Conservation (phyloP, 2,329 filamentous ascomycete genomes). For the Tolypocladium tropicale region DNA sequence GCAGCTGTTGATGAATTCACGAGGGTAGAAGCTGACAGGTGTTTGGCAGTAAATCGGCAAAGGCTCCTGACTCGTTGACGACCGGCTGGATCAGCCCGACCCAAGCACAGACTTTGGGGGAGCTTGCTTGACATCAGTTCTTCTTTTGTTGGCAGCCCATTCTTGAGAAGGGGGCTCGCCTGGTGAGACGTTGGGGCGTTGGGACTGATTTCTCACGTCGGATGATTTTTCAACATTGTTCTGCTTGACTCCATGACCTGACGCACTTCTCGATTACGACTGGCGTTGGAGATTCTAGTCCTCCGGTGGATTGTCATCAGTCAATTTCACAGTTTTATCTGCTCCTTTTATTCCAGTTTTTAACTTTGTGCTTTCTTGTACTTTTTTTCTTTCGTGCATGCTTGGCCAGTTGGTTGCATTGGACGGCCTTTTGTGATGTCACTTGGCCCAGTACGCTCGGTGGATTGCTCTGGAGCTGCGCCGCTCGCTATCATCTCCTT, state of each 20-base stretch:
- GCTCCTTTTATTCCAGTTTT: constrained; percentile 11
- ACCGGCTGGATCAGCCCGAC: constrained; percentile 1
- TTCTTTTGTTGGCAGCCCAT: constrained; percentile 12
- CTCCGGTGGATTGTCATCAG: constrained; percentile 25
- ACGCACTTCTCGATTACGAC: constrained; percentile 24
- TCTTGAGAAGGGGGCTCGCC: constrained; percentile 8
- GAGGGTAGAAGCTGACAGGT: neutral
- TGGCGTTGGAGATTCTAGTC: constrained; percentile 31
- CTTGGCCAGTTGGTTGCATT: neutral
- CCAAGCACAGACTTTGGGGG: constrained; percentile 2
- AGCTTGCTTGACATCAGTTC: constrained; percentile 10
- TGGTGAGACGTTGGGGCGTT: constrained; percentile 17
- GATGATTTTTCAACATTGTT: constrained; percentile 16
- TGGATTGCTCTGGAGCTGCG: neutral
- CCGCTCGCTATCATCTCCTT: neutral
- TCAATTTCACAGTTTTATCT: constrained; percentile 23
- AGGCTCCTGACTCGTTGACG: neutral
- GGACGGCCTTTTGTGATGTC: neutral
- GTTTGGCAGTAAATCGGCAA: constrained; percentile 6
- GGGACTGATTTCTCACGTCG: constrained; percentile 17
- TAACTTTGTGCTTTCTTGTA: constrained; percentile 14
- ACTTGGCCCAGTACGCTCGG: neutral
- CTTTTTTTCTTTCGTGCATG: constrained; percentile 10
- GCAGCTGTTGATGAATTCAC: neutral
- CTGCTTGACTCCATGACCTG: constrained; percentile 15